Evolutionary conservation across 768 basidiomycete species (phyloP).

Genomic region (Aureoboletus auriporus): DNA sequence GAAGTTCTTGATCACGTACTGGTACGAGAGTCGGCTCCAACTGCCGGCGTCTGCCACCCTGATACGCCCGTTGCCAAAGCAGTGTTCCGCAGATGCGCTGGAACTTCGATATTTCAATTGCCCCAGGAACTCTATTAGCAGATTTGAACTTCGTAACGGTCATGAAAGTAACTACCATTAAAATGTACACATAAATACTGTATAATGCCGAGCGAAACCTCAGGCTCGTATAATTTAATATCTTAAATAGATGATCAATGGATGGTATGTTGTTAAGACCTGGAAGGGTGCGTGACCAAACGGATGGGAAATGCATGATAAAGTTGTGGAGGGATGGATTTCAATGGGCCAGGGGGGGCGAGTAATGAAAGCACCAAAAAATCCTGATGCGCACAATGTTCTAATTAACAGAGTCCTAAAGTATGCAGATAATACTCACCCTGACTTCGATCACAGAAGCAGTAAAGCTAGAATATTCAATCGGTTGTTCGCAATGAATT

Average conservation of each 20-base stretch:
- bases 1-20: not conserved
- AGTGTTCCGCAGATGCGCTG: too few relatives aligned
- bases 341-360: constrained; percentile 32
- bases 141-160: too few relatives aligned
- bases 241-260: constrained; percentile 12
- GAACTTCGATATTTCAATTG: too few relatives aligned
- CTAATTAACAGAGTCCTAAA: not conserved
- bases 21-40: too few relatives aligned
- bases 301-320: constrained; percentile 54
- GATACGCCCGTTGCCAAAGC: too few relatives aligned
- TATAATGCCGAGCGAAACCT: constrained; percentile 1
- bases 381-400: constrained; percentile 40
- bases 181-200: not conserved
- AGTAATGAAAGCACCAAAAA: constrained; percentile 50
- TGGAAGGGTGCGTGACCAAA: constrained; percentile 58
- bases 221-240: constrained; percentile 11
- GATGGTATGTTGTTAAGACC: constrained; percentile 16
- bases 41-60: too few relatives aligned
- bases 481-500: constrained; percentile 36
- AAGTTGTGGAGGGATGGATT: constrained; percentile 34
- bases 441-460: constrained; percentile 45
- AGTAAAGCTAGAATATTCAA: constrained; percentile 48
- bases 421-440: constrained; percentile 31
- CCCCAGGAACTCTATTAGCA: too few relatives aligned
- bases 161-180: too few relatives aligned